A percentile compares a stretch with the other conserved stretches of the same genome.
Conservation (phyloP, 768 basidiomycete genomes). For the Mrakia frigida region DNA sequence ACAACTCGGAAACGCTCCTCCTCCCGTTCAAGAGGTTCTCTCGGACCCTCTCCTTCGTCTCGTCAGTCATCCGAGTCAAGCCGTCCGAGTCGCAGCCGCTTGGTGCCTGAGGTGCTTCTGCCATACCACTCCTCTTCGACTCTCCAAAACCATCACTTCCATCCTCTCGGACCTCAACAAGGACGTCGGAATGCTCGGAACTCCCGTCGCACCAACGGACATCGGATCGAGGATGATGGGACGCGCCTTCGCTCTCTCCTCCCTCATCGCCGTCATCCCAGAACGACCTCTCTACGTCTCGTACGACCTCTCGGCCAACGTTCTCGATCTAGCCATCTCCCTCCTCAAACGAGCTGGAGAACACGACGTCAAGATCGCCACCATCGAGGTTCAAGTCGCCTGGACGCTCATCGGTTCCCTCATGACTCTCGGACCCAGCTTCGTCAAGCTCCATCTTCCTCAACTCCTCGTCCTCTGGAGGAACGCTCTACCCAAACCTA, state of each 20-base stretch:
- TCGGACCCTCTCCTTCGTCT: conserved; percentile 78
- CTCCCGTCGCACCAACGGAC: conserved; percentile 67
- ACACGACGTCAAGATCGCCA: conserved; percentile 76
- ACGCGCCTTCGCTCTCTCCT: conserved; percentile 82
- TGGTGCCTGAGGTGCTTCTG: conserved; percentile 90
- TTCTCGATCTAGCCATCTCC: conserved; percentile 82
- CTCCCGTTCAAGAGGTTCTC: conserved; percentile 82
- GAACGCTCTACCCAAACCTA: conserved; percentile 92
- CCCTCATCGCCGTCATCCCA: conserved; percentile 77
- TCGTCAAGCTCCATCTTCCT: conserved; percentile 86
- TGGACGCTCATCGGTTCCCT: conserved; percentile 88
- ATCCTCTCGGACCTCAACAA: conserved; percentile 77
- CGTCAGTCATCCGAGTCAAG: conserved; percentile 77
- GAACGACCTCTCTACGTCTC: conserved; percentile 88
- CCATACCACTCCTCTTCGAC: conserved; percentile 74
- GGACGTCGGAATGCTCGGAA: conserved; percentile 67
- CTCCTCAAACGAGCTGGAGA: conserved; percentile 86
- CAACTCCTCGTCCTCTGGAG: conserved; percentile 94
- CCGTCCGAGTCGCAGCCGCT: conserved; percentile 76
- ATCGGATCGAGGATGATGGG: conserved; percentile 69
- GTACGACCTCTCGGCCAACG: conserved; percentile 75
- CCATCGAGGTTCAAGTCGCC: conserved; percentile 82
- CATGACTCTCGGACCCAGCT: conserved; percentile 87
- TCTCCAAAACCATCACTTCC: conserved; percentile 70
- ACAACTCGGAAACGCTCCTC: conserved; percentile 86